Conservation (phyloP, 352 stramenopile genomes). For the Globisporangium alternatum region DNA sequence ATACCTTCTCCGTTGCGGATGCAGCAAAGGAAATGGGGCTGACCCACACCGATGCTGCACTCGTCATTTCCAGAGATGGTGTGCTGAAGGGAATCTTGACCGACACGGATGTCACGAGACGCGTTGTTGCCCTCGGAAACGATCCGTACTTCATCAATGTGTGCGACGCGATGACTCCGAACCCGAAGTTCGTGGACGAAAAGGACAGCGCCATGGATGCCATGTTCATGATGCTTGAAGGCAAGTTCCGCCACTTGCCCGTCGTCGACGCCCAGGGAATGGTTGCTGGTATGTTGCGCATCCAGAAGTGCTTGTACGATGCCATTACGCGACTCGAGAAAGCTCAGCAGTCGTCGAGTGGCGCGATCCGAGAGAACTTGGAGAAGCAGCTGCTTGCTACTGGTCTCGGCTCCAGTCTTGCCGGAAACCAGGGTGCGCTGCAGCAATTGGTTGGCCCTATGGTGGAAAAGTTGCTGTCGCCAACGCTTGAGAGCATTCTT, state of each 20-base stretch:
- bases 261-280: constrained; percentile 89
- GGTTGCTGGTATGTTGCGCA: constrained; percentile 96
- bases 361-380: constrained; percentile 64
- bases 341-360: constrained; percentile 71
- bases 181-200: constrained; percentile 88
- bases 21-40: constrained; percentile 88
- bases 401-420: constrained; percentile 43
- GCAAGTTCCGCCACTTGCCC: constrained; percentile 95
- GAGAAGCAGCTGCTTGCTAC: constrained; percentile 76
- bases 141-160: constrained; percentile 85
- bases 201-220: constrained; percentile 88
- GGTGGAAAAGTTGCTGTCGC: constrained; percentile 85
- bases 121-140: constrained; percentile 83
- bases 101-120: constrained; percentile 88
- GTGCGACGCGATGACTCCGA: constrained; percentile 81
- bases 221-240: constrained; percentile 90
- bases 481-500: constrained; percentile 79
- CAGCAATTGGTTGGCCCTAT: constrained; percentile 78
- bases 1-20: constrained; percentile 85
- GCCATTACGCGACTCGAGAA: constrained; percentile 96
- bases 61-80: constrained; percentile 90
- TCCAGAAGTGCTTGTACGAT: constrained; percentile 99
- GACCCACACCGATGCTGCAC: constrained; percentile 89
- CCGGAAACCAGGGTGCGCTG: constrained; percentile 53
- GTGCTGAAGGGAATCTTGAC: constrained; percentile 95